Conservation (phyloP, 176 grass and related monocot species). For the Triticum aestivum region IWGSC_CS_RefSeq_v2.1 NC_057795.1:55180017-55180516, state of each 20-base stretch:
- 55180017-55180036: constrained; percentile 74
- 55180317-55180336: constrained; percentile 84
- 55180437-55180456: constrained; percentile 91
- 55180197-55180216: constrained; percentile 25
- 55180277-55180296: constrained; percentile 17
- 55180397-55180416: constrained; percentile 92
- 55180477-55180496: constrained; percentile 65
- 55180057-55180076: constrained; percentile 63
- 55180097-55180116: constrained; percentile 64
- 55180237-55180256: constrained; percentile 20
- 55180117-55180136: constrained; percentile 80
- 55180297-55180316: constrained; percentile 83
- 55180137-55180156: constrained; percentile 95
- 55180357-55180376: constrained; percentile 72
- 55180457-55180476: constrained; percentile 93
- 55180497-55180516: not conserved
- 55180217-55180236: not conserved
- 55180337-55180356: constrained; percentile 60
- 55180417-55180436: constrained; percentile 82
- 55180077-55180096: constrained; percentile 89
- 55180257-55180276: constrained; percentile 14
- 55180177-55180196: constrained; percentile 53
- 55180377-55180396: constrained; percentile 90
- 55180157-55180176: constrained; percentile 96
- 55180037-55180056: constrained; percentile 81